phyloP scores from a whole-genome alignment of 2,329 filamentous ascomycete species.

The Ophiostoma quercus region DNA sequence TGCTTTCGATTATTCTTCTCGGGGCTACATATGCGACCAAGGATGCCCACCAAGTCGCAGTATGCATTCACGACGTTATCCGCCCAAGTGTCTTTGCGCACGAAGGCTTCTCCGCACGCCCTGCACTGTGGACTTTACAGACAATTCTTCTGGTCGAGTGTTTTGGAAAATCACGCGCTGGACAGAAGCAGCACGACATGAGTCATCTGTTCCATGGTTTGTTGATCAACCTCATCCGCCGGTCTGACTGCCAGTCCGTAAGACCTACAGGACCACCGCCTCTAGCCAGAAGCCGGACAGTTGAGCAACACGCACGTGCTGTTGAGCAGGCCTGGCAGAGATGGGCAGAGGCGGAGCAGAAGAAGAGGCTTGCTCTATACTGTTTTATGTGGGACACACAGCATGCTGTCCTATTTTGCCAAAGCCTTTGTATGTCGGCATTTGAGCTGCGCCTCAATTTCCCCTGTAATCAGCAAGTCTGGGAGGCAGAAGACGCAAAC shows the following conservation, averaged over 20 bases:
- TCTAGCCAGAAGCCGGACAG: neutral
- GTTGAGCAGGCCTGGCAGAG: conserved; percentile 19
- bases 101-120: conserved; percentile 24
- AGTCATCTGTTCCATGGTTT: conserved; percentile 28
- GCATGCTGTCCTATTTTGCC: conserved; percentile 28
- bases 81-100: conserved; percentile 26
- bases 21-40: conserved; percentile 26
- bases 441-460: conserved; percentile 26
- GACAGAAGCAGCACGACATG: conserved; percentile 28
- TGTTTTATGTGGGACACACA: conserved; percentile 29
- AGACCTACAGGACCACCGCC: conserved; percentile 16
- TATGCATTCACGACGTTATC: conserved; percentile 28
- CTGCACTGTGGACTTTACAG: conserved; percentile 26
- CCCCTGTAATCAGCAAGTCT: conserved; percentile 25
- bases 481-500: conserved; percentile 22
- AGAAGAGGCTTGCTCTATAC: conserved; percentile 25
- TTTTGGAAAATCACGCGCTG: conserved; percentile 27
- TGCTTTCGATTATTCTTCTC: conserved; percentile 24
- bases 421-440: conserved; percentile 28
- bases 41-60: conserved; percentile 26
- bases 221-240: conserved; percentile 27
- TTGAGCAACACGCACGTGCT: neutral
- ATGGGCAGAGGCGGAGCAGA: conserved; percentile 25
- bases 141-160: conserved; percentile 26
- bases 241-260: conserved; percentile 26